Base-by-base conservation (phyloP, 768 basidiomycete species). In the Rhizopogon vinicolor region DNA sequence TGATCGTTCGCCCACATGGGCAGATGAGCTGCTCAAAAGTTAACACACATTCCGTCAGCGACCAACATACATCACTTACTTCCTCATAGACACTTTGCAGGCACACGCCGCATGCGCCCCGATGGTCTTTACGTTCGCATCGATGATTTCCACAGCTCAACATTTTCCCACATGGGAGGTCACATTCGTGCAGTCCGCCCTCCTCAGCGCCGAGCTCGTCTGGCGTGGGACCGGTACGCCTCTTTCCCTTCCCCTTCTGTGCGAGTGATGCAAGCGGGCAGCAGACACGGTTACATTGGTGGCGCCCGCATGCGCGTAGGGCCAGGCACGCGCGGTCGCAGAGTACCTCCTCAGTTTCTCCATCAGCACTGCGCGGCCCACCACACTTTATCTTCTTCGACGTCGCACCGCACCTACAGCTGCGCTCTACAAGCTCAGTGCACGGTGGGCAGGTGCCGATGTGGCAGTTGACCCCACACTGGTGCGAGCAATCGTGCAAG, bases 21-120 rank as follows among this genome's bases (percentile, higher is more conserved):
- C 96, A 98, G 9, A 87, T 69, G 53, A 94, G 72, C 84, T 91
- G 62, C 28, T 18, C 5, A 40, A 48, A 33, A 1, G 14, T 44
- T 8, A 49, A 10, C n/a, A 41, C 22, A 41, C 33, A 13, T 44
- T 25, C 42, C 19, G 50, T 10, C 16, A 29, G 31, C 16, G 41
- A 43, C 22, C 31, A 54, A 31, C 33, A 22, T 37, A 25, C 31
- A 40, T 5, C 10, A 63, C 80, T 31, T 58, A 87, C 87, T 83
- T 99, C 97, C 41, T 98, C 94, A 62, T 95, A 99, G 1, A 87
- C 87, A 44, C 93, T 93, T 67, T 86, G 80, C 50, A 96, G 74
- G 70, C 97, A 99, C 19, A 86, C 79, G 1, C 81, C 85, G 67
- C 97, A 99, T 0, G 79, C 71, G 0, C 93, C 92, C 55, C 76